Evolutionary conservation across 2,329 filamentous ascomycete genomes (phyloP), one percentile per base, ranked within the genome.

Genomic region (Epichloe amarillans): DNA sequence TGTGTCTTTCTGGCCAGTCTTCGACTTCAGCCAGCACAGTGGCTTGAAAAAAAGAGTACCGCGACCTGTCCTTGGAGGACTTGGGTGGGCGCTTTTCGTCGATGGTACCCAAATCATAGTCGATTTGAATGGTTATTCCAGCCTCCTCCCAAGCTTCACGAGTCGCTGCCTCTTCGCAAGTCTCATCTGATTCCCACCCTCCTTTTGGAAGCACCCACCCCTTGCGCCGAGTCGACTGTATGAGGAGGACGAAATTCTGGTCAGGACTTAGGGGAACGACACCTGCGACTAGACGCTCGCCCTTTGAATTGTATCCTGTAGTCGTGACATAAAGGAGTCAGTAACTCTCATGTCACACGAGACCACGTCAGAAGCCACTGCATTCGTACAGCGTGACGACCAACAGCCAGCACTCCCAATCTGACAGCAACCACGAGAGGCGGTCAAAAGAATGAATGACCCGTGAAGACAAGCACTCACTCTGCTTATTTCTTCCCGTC

Each of bases 101-200:
- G 59, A 98, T 95, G 56, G 84, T 78, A 56, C 90, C 90, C 47
- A 98, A 77, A 66, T 95, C 88, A 65, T 84, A 85, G 60, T 85
- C 83, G 66, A 96, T 83, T 53, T 80, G 84, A 68, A 91, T 86
- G 61, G 86, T 76, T 62, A 97, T 94, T 61, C 93, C 93, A 41
- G 90, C 93, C 72, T 97, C 93, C 72, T 97, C 93, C 93, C 93
- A 97, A 54, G 93, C 93, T 69, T 98, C 93, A 58, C 93, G 74
- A 74, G 84, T 69, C 51, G 93, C 93, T 52, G 93, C 87, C 65
- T 91, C 80, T 55, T 85, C 81, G 56, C 87, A 93, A 55, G 83
- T 80, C 71, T 98, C 93, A 68, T 98, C 93, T 36, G 82, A 84
- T 69, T 98, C 93, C 90, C 93, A 98, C 54, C 93, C 93, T 64